phyloP scores from a whole-genome alignment of 116 monocot species.

The Cymodocea nodosa region DNA sequence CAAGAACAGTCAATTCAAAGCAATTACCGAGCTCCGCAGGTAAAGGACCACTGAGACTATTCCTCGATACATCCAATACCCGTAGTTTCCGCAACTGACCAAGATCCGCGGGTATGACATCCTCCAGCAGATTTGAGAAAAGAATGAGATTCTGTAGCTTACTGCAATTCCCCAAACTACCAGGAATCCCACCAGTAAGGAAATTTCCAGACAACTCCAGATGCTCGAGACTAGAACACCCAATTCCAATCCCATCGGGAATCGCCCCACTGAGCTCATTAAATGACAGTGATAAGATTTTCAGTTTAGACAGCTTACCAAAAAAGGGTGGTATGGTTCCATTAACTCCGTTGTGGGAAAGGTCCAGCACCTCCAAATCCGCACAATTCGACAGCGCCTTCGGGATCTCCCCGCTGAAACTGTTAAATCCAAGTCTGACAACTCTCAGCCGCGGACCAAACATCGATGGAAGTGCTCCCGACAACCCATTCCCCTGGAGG shows the following conservation, averaged over 20 bases:
- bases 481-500: conserved; percentile 32
- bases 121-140: conserved; percentile 51
- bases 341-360: conserved; percentile 39
- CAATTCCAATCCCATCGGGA: conserved; percentile 25
- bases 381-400: conserved; percentile 17
- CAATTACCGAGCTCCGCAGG: conserved; percentile 73
- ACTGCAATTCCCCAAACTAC: conserved; percentile 53
- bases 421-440: conserved; percentile 39
- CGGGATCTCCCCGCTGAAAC: conserved; percentile 31
- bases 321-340: conserved; percentile 32
- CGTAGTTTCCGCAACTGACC: conserved; percentile 43
- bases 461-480: conserved; percentile 22
- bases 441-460: conserved; percentile 13
- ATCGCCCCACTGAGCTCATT: conserved; percentile 35
- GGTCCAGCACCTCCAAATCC: conserved; percentile 33
- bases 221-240: conserved; percentile 26
- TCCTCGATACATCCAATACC: conserved; percentile 69
- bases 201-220: conserved; percentile 53
- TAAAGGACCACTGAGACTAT: conserved; percentile 54
- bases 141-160: conserved; percentile 37
- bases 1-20: conserved; percentile 37
- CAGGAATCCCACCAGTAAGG: conserved; percentile 42
- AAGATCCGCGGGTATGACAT: conserved; percentile 46
- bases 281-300: conserved; percentile 23
- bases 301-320: conserved; percentile 20